Conservation (phyloP, 1,284 basidiomycete genomes). For the Caloboletus firmus region DNA sequence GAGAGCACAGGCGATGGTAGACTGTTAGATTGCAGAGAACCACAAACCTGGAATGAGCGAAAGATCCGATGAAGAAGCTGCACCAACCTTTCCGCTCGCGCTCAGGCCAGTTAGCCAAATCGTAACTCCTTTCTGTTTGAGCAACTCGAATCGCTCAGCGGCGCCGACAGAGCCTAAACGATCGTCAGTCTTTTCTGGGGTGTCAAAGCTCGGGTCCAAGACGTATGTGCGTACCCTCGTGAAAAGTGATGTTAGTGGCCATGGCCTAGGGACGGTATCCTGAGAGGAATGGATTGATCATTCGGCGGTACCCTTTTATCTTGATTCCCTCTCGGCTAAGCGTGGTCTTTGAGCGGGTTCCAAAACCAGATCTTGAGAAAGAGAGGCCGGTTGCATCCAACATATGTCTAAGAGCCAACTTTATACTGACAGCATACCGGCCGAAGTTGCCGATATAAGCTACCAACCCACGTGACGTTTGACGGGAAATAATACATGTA, state of each 20-base stretch:
- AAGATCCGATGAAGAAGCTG: background rate
- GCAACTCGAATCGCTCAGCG: slow-evolving; percentile 65
- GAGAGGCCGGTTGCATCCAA: slow-evolving; percentile 3
- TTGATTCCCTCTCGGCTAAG: background rate
- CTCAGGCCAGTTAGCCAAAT: slow-evolving; percentile 96
- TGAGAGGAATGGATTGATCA: background rate
- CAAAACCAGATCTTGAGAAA: slow-evolving; percentile 14
- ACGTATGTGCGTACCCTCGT: slow-evolving; percentile 25
- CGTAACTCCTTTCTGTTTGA: slow-evolving; percentile 83
- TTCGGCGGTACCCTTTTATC: slow-evolving; percentile 10
- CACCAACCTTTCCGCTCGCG: slow-evolving; percentile 80
- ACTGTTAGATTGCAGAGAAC: slow-evolving; percentile 49
- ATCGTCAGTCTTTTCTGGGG: slow-evolving; percentile 2
- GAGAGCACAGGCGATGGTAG: slow-evolving; percentile 95
- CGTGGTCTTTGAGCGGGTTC: background rate
- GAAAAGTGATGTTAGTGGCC: slow-evolving; percentile 38
- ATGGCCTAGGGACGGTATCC: slow-evolving; percentile 15
- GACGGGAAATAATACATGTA: slow-evolving; percentile 1
- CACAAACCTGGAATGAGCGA: slow-evolving; percentile 1
- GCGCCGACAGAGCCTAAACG: slow-evolving; percentile 67
- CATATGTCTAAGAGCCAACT: background rate
- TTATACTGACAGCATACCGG: background rate
- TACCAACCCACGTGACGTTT: background rate
- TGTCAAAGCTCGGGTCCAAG: background rate
- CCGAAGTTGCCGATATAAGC: slow-evolving; percentile 18